A percentile compares a stretch with the other conserved stretches of the same genome.
Evolutionary conservation across 2,329 filamentous ascomycete genomes (phyloP).

Genomic region (Exophiala sp.): DNA sequence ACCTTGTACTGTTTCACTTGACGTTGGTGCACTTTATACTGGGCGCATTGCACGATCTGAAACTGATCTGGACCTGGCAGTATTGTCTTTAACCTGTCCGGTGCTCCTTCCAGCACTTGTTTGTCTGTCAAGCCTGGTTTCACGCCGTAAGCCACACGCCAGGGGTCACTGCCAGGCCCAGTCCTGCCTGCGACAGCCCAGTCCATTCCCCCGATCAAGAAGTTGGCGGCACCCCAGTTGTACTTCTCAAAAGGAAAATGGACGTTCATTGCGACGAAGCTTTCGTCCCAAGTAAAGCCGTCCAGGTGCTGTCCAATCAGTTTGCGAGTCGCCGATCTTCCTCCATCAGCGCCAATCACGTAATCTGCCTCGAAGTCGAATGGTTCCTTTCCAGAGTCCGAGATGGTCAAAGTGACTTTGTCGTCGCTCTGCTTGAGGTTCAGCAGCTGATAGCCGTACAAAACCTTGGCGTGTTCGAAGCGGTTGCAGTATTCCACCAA

Average conservation of each 20-base stretch:
- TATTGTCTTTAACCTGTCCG: slow-evolving; percentile 10
- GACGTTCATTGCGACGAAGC: slow-evolving; percentile 9
- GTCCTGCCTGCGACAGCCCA: slow-evolving; percentile 33
- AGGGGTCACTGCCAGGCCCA: slow-evolving; percentile 32
- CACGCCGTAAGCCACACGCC: slow-evolving; percentile 43
- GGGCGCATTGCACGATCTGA: slow-evolving; percentile 4
- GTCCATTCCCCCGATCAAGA: slow-evolving; percentile 4
- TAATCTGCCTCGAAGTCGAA: background rate
- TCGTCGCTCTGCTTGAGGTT: background rate
- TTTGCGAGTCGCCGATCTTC: background rate
- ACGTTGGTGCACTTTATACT: slow-evolving; percentile 14
- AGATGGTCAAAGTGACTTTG: background rate
- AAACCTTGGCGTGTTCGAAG: background rate
- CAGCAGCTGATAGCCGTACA: background rate
- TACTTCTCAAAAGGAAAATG: slow-evolving; percentile 12
- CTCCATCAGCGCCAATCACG: background rate
- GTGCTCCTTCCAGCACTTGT: slow-evolving; percentile 25
- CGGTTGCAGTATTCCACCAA: background rate
- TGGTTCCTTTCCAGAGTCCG: background rate
- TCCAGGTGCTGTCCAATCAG: background rate
- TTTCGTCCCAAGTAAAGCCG: background rate
- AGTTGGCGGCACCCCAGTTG: slow-evolving; percentile 2
- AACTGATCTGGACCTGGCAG: slow-evolving; percentile 21
- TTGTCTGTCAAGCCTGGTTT: slow-evolving; percentile 26
- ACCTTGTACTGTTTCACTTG: slow-evolving; percentile 1